Evolutionary conservation across 495 filamentous ascomycete genomes (phyloP), one percentile per base, ranked within the genome.

Genomic region (Trichoderma erinaceum): DNA sequence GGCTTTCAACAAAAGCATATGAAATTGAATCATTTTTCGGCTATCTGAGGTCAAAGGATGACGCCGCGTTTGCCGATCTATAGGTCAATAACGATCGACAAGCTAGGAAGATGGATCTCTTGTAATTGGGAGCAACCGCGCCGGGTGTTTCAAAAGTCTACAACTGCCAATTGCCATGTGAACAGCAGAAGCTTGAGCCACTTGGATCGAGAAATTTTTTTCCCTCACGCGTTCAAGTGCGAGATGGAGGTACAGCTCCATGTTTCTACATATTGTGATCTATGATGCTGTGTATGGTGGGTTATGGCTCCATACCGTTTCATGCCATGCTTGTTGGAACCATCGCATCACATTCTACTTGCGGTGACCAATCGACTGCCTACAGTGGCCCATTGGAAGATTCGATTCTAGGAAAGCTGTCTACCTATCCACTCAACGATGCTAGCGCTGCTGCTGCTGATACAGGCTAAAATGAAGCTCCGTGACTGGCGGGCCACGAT

Each of bases 341-440:
- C 25, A 61, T 32, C 56, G 35, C 56, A 21, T 29, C 23, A 61
- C 27, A 29, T 16, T 5, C 21, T 5, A n/a, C 21, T 56, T 52
- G 27, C 56, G 56, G 56, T 61, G 56, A 61, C 56, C 56, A 61
- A 61, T 61, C 35, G 56, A 25, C 25, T 61, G 56, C 16, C 11
- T 13, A 32, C 12, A 32, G 3, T 3, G 56, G 23, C 56, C 16
- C 27, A 29, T 12, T 32, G 56, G 29, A 25, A 29, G 56, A 38
- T 38, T 38, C 12, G 56, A 61, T 61, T 7, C 56, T 13, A 61
- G 4, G 27, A 12, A 18, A 15, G 11, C 18, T 61, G 10, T 29
- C 29, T 29, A 4, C 4, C 29, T 29, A 29, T 18, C 12, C 56
- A 18, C n/a, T 61, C 10, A 13, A 6, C 16, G 50, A 61, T 61